A percentile compares a stretch with the other conserved stretches of the same genome.
Evolutionary conservation across 1,284 basidiomycete species (phyloP).

Genomic region (Takashimella tepidaria): DNA sequence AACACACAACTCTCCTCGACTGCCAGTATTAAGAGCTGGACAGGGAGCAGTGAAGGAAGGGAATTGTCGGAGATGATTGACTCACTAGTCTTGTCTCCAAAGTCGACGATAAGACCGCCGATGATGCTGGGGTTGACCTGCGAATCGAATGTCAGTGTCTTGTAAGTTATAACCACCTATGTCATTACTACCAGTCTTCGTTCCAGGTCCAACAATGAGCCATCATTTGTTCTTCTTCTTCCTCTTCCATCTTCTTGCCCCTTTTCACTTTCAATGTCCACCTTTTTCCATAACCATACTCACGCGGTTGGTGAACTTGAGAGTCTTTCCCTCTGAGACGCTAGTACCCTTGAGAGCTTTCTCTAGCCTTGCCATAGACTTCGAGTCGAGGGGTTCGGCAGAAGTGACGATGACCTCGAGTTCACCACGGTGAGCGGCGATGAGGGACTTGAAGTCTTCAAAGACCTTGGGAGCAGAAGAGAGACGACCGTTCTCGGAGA

Average conservation of each 20-base stretch:
- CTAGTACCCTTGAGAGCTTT: slow-evolving; percentile 75
- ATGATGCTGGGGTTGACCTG: slow-evolving; percentile 82
- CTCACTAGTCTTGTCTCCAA: slow-evolving; percentile 89
- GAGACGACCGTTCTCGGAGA: slow-evolving; percentile 91
- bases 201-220: no score
- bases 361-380: slow-evolving; percentile 73
- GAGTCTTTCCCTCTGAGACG: slow-evolving; percentile 74
- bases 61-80: neutral
- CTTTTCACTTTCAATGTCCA: slow-evolving; percentile 2
- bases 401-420: slow-evolving; percentile 89
- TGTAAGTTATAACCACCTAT: no score
- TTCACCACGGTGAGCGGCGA: slow-evolving; percentile 87
- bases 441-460: slow-evolving; percentile 84
- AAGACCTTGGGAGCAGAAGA: slow-evolving; percentile 79
- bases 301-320: slow-evolving; percentile 86
- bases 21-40: no score
- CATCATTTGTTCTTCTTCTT: neutral
- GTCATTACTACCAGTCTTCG: no score
- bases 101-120: slow-evolving; percentile 90
- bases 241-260: neutral
- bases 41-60: neutral
- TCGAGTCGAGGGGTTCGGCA: slow-evolving; percentile 66
- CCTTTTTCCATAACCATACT: slow-evolving; percentile 12
- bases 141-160: neutral
- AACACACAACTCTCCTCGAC: no score